Evolutionary conservation across 2,329 filamentous ascomycete genomes (phyloP), one percentile per base, ranked within the genome.

Genomic region (Botrytis paeoniae): DNA sequence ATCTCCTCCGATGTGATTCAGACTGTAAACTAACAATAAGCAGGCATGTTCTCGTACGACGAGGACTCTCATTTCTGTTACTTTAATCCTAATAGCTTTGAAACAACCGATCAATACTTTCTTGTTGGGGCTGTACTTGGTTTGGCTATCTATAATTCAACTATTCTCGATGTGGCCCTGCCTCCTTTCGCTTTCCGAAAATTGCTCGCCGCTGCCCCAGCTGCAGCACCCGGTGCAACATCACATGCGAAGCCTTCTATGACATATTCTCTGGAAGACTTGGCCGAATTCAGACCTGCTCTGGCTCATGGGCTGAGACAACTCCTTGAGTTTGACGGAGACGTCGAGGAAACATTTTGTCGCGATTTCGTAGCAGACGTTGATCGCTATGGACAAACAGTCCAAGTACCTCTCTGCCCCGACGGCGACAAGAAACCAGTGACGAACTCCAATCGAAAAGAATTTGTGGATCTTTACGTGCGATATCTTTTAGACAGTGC

Each of bases 61-160:
- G 93, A 97, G 69, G 94, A 97, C 78, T 97, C 94, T 4, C 89
- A 89, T 64, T 94, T 92, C 80, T 97, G 95, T 83, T 98, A 97
- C 82, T 98, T 98, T 84, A 97, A 97, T 80, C 92, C 94, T 0
- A 89, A 91, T 80, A 93, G 93, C 25, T 94, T 97, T 78, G 95
- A 97, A 81, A 95, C 93, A 0, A 95, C 93, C 0, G 94, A 97
- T 79, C 94, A 97, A 77, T 98, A 93, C 82, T 97, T 96, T 80
- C 86, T 97, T 35, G 92, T 98, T 41, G 95, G 95, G 0, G 93
- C 96, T 20, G 87, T 97, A 12, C 87, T 98, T 71, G 95, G 95
- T 0, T 85, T 98, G 73, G 95, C 95, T 22, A 97, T 98, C 75
- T 97, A 97, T 83, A 97, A 98, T 82, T 97, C 93, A 3, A 97